Conservation (phyloP, 305 asterid species). For the Striga hermonthica region DNA sequence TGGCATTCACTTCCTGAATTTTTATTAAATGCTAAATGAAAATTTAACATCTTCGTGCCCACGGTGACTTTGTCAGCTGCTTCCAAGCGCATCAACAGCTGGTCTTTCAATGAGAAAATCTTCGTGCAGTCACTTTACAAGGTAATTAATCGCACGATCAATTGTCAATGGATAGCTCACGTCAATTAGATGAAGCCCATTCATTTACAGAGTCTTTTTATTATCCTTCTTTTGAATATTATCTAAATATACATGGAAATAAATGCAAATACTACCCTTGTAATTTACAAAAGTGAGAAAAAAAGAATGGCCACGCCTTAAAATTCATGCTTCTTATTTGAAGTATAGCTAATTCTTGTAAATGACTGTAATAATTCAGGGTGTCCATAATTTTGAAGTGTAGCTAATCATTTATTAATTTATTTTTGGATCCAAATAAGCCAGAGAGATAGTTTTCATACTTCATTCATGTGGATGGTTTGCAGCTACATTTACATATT, state of each 20-base stretch:
- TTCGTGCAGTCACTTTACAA: constrained; percentile 74
- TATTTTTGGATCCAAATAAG: too few species aligned
- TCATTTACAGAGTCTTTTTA: constrained; percentile 13
- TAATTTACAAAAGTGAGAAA: neutral
- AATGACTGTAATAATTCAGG: neutral
- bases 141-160: constrained; percentile 42
- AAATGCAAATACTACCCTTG: neutral
- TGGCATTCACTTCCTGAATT: neutral
- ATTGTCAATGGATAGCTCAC: neutral
- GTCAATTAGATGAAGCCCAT: neutral
- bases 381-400: neutral
- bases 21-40: neutral
- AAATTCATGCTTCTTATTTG: neutral
- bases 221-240: constrained; percentile 11
- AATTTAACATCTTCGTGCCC: constrained; percentile 24
- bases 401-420: too few species aligned
- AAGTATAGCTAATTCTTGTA: neutral
- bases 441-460: neutral
- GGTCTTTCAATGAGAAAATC: constrained; percentile 69
- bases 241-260: neutral
- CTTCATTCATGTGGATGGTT: neutral
- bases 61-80: constrained; percentile 42
- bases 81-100: constrained; percentile 54
- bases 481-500: neutral
- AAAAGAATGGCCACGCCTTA: neutral